Evolutionary conservation across 2,329 filamentous ascomycete genomes (phyloP), one percentile per base, ranked within the genome.

Genomic region (Trichoderma pleuroti): DNA sequence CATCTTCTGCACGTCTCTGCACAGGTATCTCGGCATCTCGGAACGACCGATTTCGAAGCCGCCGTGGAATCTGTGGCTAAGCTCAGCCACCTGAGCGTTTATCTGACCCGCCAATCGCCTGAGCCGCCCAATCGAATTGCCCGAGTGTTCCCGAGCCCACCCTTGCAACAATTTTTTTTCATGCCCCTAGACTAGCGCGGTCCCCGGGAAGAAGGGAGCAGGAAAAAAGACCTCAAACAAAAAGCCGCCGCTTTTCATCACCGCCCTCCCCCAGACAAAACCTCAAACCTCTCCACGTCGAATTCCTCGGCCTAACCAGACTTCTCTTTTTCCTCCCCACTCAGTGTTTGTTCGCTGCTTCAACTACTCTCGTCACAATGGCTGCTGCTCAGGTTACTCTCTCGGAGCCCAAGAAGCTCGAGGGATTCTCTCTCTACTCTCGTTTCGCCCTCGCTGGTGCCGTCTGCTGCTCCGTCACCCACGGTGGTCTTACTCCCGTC

Each of bases 391-490:
- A 70, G 46, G 56, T 72, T 59, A 54, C 30, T 61, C 32, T 74
- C 78, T 80, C 76, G 75, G 80, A 82, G 74, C 81, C 82, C 71
- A 73, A 78, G 74, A 81, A 84, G 81, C 81, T 83, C 73, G 80
- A 80, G 74, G 85, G 85, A 75, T 5, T 94, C 76, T 86, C 82
- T 72, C 93, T 99, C 78, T 98, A 98, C 91, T 93, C 93, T 79
- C 90, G 93, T 85, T 98, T 98, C 87, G 95, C 96, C 85, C 92
- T 99, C 79, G 94, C 96, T 79, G 96, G 96, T 86, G 96, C 96
- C 78, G 86, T 98, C 87, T 98, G 96, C 91, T 99, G 96, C 86
- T 96, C 94, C 78, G 86, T 98, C 86, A 99, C 96, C 81, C 96
- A 99, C 90, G 96, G 95, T 84, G 92, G 88, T 80, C 91, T 98